phyloP scores from a whole-genome alignment of 2,329 filamentous ascomycete species.

The Calonectria hongkongensis region DNA sequence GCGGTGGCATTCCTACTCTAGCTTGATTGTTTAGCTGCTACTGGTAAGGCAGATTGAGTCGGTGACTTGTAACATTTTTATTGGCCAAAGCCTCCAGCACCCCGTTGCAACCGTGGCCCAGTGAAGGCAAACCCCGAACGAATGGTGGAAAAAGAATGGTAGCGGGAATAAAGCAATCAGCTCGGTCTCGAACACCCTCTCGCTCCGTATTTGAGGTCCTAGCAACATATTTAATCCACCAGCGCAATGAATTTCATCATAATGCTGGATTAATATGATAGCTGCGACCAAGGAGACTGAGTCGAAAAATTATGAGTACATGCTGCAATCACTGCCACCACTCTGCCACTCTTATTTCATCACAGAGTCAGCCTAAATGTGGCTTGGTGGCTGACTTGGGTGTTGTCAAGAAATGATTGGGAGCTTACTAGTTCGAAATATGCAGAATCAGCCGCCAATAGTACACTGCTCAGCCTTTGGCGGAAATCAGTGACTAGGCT shows the following conservation, averaged over 20 bases:
- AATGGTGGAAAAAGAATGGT: too few species aligned
- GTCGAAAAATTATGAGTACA: not conserved
- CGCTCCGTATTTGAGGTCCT: not conserved
- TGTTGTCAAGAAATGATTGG: slow-evolving; percentile 2
- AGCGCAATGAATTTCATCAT: not conserved
- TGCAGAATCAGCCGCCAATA: not conserved
- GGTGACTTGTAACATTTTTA: too few species aligned
- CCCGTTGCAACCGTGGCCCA: too few species aligned
- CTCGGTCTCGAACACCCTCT: too few species aligned
- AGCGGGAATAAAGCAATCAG: too few species aligned
- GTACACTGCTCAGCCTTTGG: not conserved
- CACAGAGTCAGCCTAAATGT: not conserved
- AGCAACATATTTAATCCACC: not conserved
- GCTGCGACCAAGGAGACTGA: not conserved
- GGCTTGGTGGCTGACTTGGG: not conserved
- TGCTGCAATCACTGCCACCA: not conserved
- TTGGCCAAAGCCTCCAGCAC: too few species aligned
- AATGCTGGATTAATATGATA: not conserved
- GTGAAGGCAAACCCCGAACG: too few species aligned
- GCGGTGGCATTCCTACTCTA: too few species aligned
- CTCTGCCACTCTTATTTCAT: not conserved
- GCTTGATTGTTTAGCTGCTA: too few species aligned
- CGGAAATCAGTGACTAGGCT: not conserved
- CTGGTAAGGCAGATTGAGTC: too few species aligned
- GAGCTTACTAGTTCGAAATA: not conserved